Base-by-base conservation (phyloP, 2,329 filamentous ascomycete genomes). In the Aspergillus brasiliensis region DNA sequence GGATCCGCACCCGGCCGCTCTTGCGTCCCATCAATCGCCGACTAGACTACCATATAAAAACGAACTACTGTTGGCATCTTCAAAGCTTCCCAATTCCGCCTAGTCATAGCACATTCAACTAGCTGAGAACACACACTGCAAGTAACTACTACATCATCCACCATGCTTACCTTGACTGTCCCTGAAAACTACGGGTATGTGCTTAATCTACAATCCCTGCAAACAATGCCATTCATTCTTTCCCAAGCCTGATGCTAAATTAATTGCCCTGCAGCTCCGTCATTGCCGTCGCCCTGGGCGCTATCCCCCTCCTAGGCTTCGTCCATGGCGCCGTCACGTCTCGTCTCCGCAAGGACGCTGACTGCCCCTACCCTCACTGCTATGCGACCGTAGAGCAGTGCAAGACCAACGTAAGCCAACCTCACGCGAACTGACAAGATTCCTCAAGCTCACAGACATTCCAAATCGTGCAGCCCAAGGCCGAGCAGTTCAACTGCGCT, bases 301-400 rank as follows among this genome's bases (percentile, higher is more conserved):
- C 80, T 61, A 84, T 86, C 40, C 79, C 78, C 70, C 68, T 86
- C 68, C 76, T 88, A 44, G 74, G 76, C 59, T 77, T 77, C 67
- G 80, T 81, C 74, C 85, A 87, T 69, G 82, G 81, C 64, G 56
- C 23, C 15, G 76, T 83, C 69, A 79, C 82, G 28, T 70, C 69
- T 48, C 21, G 44, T 21, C 75, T 80, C 72, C 84, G 86, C 74
- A 82, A 81, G 65, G 67, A 73, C 3, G 83, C 85, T 62, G 77
- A 81, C 44, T 75, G 87, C 61, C 77, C 78, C 15, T 87, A 87
- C 72, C 86, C 86, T 13, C 82, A 84, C 75, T 74, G 78, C 70
- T 87, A 86, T 75, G 86, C 86, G 28, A 83, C 83, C 21, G 73
- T 78, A 51, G 80, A 83, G 61, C 81, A 86, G 71, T 78, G 84